These are phyloP conservation scores for Zanthoxylum bungeanum DNA, from an alignment of 345 rosid genomes.

Conservation along the genomic window DNA sequence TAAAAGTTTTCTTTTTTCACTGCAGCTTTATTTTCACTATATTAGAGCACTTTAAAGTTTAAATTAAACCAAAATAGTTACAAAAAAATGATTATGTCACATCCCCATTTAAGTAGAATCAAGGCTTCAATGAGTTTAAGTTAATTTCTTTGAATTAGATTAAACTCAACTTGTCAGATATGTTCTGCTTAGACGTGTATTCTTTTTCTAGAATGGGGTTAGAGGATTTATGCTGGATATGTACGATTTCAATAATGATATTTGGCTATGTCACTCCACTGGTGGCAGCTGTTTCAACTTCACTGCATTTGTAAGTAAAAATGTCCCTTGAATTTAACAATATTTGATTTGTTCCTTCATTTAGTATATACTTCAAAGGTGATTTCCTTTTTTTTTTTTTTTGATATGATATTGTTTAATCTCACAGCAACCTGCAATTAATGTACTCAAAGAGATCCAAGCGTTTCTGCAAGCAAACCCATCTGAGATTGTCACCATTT, in stretches of 20 bases:
- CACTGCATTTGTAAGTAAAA: conserved; percentile 83
- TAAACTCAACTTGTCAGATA: background rate
- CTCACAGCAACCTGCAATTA: conserved; percentile 79
- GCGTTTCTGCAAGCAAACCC: conserved; percentile 64
- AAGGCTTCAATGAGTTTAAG: background rate
- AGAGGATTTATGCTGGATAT: conserved; percentile 93
- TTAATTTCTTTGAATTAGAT: background rate
- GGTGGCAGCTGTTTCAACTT: conserved; percentile 60
- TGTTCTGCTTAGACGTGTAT: conserved; percentile 8
- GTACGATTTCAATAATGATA: conserved; percentile 72
- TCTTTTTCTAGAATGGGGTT: conserved; percentile 72
- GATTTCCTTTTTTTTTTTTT: too few species aligned
- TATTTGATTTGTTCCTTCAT: conserved; percentile 10
- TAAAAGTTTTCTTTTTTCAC: background rate
- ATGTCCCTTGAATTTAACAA: background rate
- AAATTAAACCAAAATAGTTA: too few species aligned
- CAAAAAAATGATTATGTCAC: too few species aligned
- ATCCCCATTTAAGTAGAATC: too few species aligned
- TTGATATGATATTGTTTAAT: background rate
- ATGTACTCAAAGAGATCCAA: conserved; percentile 72
- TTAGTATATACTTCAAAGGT: too few species aligned
- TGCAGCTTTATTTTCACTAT: background rate
- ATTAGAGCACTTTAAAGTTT: background rate
- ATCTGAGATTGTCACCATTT: conserved; percentile 84
- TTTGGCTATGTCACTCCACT: conserved; percentile 91